Evolutionary conservation across 1,139 yeast genomes (phyloP).

Genomic region (Sugiyamaella pinicola): DNA sequence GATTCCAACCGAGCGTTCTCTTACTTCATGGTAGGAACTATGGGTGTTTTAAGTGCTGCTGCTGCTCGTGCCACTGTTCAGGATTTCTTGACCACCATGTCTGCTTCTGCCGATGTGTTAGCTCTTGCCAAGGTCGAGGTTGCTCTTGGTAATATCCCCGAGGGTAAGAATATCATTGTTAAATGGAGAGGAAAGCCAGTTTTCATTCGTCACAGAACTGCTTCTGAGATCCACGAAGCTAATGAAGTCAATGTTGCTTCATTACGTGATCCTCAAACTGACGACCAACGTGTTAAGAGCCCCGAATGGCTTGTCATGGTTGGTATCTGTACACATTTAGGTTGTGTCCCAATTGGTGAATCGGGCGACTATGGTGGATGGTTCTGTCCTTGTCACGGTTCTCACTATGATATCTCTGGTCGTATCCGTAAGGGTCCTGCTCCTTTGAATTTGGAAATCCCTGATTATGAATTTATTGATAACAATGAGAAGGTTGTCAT

Average conservation of each 20-base stretch:
- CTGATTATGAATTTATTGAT: conserved; percentile 80
- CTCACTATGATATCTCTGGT: conserved; percentile 99
- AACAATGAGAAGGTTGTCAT: conserved; percentile 80
- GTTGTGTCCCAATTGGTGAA: conserved; percentile 99
- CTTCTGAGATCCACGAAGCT: conserved; percentile 92
- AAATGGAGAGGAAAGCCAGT: conserved; percentile 99
- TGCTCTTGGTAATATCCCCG: conserved; percentile 90
- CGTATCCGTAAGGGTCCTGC: conserved; percentile 99
- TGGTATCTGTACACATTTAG: conserved; percentile 99
- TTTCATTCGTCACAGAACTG: conserved; percentile 98
- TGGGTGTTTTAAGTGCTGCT: conserved; percentile 92
- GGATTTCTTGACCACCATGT: conserved; percentile 88
- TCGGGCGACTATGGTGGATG: conserved; percentile 99
- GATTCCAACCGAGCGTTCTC: conserved; percentile 83
- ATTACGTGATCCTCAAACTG: conserved; percentile 94
- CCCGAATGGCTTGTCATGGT: conserved; percentile 99
- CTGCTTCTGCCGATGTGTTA: conserved; percentile 98
- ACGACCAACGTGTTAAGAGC: conserved; percentile 89
- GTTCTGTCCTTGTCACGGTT: conserved; percentile 99
- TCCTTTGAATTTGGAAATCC: conserved; percentile 97
- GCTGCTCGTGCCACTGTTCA: conserved; percentile 98
- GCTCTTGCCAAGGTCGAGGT: conserved; percentile 99
- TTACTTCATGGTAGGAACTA: conserved; percentile 97
- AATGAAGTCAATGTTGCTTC: conserved; percentile 69
- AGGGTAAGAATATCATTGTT: conserved; percentile 96